These are phyloP conservation scores for Pleurotus tuoliensis DNA, from an alignment of 768 basidiomycete species.

Conservation along the genomic window DNA sequence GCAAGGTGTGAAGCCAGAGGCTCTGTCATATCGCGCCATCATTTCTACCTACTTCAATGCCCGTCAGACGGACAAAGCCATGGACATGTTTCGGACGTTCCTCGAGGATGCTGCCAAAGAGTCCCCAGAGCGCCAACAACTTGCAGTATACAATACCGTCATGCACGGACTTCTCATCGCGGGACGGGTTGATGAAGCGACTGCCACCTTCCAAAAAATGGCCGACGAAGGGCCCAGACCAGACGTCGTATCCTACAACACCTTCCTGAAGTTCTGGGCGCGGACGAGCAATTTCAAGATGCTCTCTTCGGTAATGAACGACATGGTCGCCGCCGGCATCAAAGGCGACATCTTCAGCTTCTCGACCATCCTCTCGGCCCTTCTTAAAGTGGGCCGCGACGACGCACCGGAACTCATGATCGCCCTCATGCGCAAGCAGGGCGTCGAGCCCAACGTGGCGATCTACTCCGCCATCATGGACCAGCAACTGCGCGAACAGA, in stretches of 20 bases:
- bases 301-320: constrained; percentile 53
- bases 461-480: constrained; percentile 81
- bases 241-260: constrained; percentile 79
- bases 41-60: constrained; percentile 57
- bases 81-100: constrained; percentile 49
- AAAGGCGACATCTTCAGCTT: constrained; percentile 81
- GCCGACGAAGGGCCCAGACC: constrained; percentile 51
- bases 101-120: constrained; percentile 21
- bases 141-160: constrained; percentile 69
- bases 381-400: constrained; percentile 62
- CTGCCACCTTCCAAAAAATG: constrained; percentile 40
- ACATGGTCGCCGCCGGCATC: constrained; percentile 51
- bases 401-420: constrained; percentile 67
- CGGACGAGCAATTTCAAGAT: constrained; percentile 58
- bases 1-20: constrained; percentile 55
- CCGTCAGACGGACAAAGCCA: constrained; percentile 46
- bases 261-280: constrained; percentile 65
- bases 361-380: constrained; percentile 77
- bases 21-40: constrained; percentile 64
- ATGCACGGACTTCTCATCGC: constrained; percentile 59
- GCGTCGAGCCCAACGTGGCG: constrained; percentile 68
- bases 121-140: constrained; percentile 19
- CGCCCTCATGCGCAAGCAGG: constrained; percentile 71
- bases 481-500: constrained; percentile 58
- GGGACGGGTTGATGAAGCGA: constrained; percentile 35